Evolutionary conservation across 2,329 filamentous ascomycete genomes (phyloP).

Genomic region (Ophidiomyces ophidiicola): DNA sequence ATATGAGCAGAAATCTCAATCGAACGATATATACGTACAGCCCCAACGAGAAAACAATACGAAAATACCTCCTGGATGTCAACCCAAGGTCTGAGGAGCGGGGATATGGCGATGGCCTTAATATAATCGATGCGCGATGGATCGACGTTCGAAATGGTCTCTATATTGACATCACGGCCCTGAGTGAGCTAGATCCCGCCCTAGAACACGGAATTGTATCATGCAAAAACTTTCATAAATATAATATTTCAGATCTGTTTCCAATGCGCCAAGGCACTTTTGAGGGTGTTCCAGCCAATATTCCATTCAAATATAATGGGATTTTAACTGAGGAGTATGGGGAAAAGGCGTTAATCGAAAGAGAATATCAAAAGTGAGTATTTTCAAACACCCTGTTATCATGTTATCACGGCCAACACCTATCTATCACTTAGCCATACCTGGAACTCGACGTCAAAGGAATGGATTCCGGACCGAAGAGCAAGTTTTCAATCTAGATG

Average conservation of each 20-base stretch:
- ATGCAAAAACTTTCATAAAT: conserved; percentile 70
- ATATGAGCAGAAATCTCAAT: conserved; percentile 56
- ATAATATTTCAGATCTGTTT: conserved; percentile 58
- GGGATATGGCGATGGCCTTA: conserved; percentile 53
- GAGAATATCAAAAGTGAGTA: conserved; percentile 28
- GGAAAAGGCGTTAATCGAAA: conserved; percentile 24
- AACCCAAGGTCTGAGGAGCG: conserved; percentile 58
- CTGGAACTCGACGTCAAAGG: conserved; percentile 24
- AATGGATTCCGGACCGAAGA: conserved; percentile 25
- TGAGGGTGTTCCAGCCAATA: conserved; percentile 57
- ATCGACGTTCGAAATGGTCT: conserved; percentile 64
- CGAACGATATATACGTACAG: conserved; percentile 46
- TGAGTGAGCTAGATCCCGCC: conserved; percentile 54
- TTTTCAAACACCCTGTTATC: neutral
- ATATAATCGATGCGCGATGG: conserved; percentile 76
- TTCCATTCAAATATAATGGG: conserved; percentile 43
- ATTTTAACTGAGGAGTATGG: conserved; percentile 33
- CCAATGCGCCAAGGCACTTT: conserved; percentile 63
- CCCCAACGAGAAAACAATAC: conserved; percentile 31
- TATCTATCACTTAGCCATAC: conserved; percentile 23
- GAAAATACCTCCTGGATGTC: conserved; percentile 60
- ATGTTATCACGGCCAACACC: conserved; percentile 1
- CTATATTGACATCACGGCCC: conserved; percentile 71
- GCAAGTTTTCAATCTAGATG: too few relatives aligned
- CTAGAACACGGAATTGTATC: conserved; percentile 54